Base-by-base conservation (phyloP, 1,139 yeast genomes). In the Candida frijolesensis region DNA sequence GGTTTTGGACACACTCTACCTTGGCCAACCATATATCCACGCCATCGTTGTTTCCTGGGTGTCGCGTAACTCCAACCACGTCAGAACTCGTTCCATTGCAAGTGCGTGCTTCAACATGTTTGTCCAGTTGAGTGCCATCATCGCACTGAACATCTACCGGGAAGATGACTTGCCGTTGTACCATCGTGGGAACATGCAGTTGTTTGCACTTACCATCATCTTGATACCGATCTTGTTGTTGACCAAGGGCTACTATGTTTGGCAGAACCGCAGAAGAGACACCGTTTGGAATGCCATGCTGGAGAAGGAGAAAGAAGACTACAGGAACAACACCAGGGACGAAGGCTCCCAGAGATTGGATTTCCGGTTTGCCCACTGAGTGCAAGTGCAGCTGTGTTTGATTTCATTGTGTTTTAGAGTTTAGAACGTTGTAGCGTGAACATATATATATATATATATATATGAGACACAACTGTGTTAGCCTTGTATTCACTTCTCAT, bases 31-130 rank as follows among this genome's bases (percentile, higher is more conserved):
- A 0, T 82, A 81, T 51, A 71, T 62, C 40, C 67, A 82, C 62
- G 84, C 87, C 1, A 71, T 84, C 50, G 70, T 78, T 57, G 84
- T 83, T 43, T 70, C 83, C 4, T 82, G 88, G 85, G 76, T 80
- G 47, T 82, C 88, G 1, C 66, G 80, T 47, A 85, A 84, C 57
- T 75, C 89, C 11, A 82, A 82, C 55, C 74, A 85, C 29, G 84
- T 85, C 22, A 67, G 83, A 43, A 71, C 81, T 6, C 71, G 91
- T 57, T 79, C 89, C 0, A 78, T 85, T 10, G 74, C 84, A 12
- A 49, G 58, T 2, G 84, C 91, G 0, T 53, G 84, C 35, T 83
- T 83, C 62, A 86, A 85, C 60, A 83, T 85, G 70, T 73, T 73
- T 56, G 83, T 80, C 1, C 90, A 85, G 62, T 63, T 79, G 1